Conservation (phyloP, 78 protist species). For the Parvularia atlantis region DNA sequence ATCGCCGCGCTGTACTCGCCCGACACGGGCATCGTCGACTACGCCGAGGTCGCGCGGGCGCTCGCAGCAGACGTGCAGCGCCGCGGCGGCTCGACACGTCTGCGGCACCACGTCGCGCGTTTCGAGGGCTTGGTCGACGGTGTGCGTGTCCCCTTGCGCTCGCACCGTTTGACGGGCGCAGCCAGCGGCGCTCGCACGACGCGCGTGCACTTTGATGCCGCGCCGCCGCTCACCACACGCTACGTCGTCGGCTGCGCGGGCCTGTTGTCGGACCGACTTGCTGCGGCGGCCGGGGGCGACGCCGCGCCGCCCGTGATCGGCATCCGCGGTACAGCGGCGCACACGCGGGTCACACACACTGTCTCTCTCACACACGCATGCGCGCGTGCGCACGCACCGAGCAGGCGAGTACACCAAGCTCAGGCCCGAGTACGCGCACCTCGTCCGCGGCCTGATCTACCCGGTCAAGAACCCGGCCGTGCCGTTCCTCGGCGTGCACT, state of each 20-base stretch:
- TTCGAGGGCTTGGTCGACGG: no score
- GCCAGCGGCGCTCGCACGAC: no score
- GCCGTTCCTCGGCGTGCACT: conserved; percentile 54
- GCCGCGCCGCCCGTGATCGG: background rate
- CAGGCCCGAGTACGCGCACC: conserved; percentile 12
- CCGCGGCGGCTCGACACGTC: conserved; percentile 8
- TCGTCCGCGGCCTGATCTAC: conserved; percentile 1
- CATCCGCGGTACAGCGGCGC: conserved; percentile 4
- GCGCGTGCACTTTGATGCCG: no score
- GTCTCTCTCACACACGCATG: no score
- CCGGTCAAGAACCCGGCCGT: conserved; percentile 16
- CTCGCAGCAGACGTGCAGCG: conserved; percentile 12
- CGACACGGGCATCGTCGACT: conserved; percentile 48
- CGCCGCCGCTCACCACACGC: no score
- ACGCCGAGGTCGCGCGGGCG: conserved; percentile 1
- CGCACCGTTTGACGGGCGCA: no score
- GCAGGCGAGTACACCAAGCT: conserved; percentile 15
- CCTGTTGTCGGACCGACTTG: conserved; percentile 6
- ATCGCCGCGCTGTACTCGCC: conserved; percentile 55
- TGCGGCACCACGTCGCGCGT: background rate
- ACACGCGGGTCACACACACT: background rate
- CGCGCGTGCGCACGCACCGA: no score
- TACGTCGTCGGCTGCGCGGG: conserved; percentile 48
- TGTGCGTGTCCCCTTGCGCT: no score
- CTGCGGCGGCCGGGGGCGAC: conserved; percentile 1